Evolutionary conservation across 1,284 basidiomycete genomes (phyloP), one percentile per base, ranked within the genome.

Genomic region (Meripilus lineatus): DNA sequence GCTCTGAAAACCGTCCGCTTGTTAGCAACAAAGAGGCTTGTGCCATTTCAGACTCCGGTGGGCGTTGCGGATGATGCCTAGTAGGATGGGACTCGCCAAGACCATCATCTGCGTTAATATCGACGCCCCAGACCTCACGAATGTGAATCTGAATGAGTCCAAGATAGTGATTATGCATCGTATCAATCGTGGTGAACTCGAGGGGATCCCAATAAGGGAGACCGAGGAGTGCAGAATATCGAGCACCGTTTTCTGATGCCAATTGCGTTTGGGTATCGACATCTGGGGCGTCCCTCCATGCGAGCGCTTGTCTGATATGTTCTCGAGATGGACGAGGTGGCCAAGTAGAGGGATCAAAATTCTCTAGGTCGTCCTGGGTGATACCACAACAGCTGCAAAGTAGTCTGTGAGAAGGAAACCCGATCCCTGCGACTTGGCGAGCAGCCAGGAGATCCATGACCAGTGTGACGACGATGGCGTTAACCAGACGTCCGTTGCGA

Each of bases 191-290:
- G 0, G 55, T 52, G 38, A 52, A 66, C 3, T 37, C 26, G 18
- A 58, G 46, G 1, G 67, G 62, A 42, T 68, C 50, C 66, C 67
- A 71, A 42, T 69, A 70, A 0, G 57, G 54, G 6, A 68, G 55
- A 10, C 50, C 41, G 18, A 59, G 45, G 1, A 63, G 40, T n/a
- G 47, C 51, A 1, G 53, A 44, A 54, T 58, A 66, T 13, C 61
- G 50, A 11, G 62, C 42, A 13, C 59, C 56, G 38, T 42, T 41
- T 11, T 45, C 37, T 3, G 50, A 35, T 32, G 58, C 56, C 1
- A 59, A 32, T 20, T 34, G 2, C 43, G 40, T n/a, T n/a, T n/a
- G n/a, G n/a, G n/a, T n/a, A n/a, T n/a, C n/a, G n/a, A n/a, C n/a
- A n/a, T n/a, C n/a, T 3, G 46, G 26, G 1, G 50, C 45, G 15